Conservation (phyloP, 768 basidiomycete species). For the Boletus bicolor region DNA sequence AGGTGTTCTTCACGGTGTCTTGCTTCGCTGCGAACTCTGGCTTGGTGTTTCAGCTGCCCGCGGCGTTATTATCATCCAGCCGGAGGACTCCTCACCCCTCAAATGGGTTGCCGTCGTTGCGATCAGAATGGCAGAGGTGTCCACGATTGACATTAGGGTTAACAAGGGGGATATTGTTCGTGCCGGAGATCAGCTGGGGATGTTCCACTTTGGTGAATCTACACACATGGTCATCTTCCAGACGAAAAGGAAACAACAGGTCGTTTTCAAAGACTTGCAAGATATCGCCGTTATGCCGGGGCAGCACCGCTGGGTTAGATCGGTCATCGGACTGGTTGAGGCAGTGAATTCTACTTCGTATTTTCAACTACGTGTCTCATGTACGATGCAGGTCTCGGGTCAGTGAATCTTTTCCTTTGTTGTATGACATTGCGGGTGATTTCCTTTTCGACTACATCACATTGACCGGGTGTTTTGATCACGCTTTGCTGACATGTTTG, state of each 20-base stretch:
- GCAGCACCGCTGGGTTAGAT: conserved; percentile 1
- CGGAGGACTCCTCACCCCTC: conserved; percentile 38
- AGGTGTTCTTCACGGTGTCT: conserved; percentile 18
- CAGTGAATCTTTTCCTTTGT: background rate
- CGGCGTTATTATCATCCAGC: conserved; percentile 51
- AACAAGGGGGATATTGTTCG: background rate
- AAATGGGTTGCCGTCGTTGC: conserved; percentile 53
- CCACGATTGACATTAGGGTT: conserved; percentile 31
- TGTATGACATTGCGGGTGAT: background rate
- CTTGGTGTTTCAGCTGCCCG: conserved; percentile 47
- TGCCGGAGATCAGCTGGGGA: conserved; percentile 6
- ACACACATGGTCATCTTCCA: conserved; percentile 42
- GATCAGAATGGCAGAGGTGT: background rate
- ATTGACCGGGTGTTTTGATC: background rate
- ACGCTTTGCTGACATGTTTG: background rate
- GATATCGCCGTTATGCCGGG: background rate
- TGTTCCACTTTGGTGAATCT: conserved; percentile 65
- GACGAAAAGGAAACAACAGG: background rate
- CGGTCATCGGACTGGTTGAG: background rate
- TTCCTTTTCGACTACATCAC: background rate
- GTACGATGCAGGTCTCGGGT: background rate
- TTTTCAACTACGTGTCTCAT: too few relatives aligned
- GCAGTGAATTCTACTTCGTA: too few relatives aligned
- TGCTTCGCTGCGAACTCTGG: conserved; percentile 37
- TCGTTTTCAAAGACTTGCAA: background rate